These are phyloP conservation scores for Solanum acaule DNA, from an alignment of 257 asterid species.

Conservation along the genomic window DNA sequence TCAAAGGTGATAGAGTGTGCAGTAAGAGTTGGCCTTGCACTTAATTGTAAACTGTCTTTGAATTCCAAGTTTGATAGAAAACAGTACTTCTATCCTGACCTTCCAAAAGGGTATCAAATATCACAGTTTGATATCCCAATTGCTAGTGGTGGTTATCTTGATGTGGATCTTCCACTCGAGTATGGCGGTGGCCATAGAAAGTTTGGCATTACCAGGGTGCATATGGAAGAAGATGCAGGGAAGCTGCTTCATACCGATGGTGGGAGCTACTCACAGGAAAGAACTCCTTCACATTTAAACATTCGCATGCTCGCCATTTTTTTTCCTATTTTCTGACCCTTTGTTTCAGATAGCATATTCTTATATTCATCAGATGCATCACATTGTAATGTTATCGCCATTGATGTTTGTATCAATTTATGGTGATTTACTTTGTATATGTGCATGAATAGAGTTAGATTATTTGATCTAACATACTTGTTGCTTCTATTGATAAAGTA, in stretches of 20 bases:
- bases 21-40: slow-evolving; percentile 79
- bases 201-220: slow-evolving; percentile 92
- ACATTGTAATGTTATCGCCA: neutral
- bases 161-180: slow-evolving; percentile 91
- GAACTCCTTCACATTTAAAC: neutral
- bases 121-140: slow-evolving; percentile 94
- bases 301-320: neutral
- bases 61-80: slow-evolving; percentile 89
- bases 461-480: neutral
- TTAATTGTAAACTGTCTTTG: slow-evolving; percentile 62
- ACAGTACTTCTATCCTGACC: slow-evolving; percentile 92
- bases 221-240: slow-evolving; percentile 99
- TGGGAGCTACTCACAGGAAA: slow-evolving; percentile 74
- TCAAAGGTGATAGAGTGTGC: slow-evolving; percentile 82
- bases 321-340: neutral
- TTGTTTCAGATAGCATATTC: neutral
- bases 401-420: neutral
- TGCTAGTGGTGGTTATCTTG: slow-evolving; percentile 65
- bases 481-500: neutral
- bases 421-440: neutral
- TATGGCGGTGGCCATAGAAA: slow-evolving; percentile 92
- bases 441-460: neutral
- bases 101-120: slow-evolving; percentile 96
- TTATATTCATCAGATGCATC: neutral
- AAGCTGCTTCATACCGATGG: slow-evolving; percentile 80